Evolutionary conservation across 2,329 filamentous ascomycete genomes (phyloP).

Genomic region (Penicillium occitanis): DNA sequence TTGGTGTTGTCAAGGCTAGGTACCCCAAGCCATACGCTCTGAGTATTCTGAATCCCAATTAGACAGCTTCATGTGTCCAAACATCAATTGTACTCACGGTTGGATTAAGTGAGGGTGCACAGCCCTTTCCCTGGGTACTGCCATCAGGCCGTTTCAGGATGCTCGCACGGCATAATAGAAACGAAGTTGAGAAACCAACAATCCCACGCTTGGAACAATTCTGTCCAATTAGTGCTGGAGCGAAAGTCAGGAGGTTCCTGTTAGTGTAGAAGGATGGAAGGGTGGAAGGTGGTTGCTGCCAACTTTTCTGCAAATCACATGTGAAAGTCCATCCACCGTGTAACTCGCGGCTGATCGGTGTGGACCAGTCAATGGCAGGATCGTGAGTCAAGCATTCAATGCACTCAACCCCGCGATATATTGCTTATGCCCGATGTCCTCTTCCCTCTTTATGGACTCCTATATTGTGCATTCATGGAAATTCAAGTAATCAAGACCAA

Average conservation of each 20-base stretch:
- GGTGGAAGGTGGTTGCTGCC: not conserved
- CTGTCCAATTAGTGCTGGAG: not conserved
- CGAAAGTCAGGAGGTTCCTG: not conserved
- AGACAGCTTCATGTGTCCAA: not conserved
- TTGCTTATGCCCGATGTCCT: not conserved
- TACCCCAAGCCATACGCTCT: conserved; percentile 52
- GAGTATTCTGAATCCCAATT: conserved; percentile 33
- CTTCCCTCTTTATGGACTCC: not conserved
- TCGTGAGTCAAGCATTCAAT: not conserved
- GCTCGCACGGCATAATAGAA: conserved; percentile 8
- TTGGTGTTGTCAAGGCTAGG: conserved; percentile 49
- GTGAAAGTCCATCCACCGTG: not conserved
- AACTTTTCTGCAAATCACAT: conserved; percentile 5
- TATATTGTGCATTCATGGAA: not conserved
- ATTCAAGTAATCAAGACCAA: not conserved
- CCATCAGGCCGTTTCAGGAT: conserved; percentile 18
- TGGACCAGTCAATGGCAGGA: not conserved
- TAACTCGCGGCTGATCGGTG: not conserved
- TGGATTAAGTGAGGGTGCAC: conserved; percentile 27
- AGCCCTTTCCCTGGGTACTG: conserved; percentile 11
- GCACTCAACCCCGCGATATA: not conserved
- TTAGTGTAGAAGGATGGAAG: not conserved
- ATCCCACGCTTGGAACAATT: not conserved
- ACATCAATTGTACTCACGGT: conserved; percentile 32
- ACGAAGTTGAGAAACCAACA: not conserved